Evolutionary conservation across 2,329 filamentous ascomycete species (phyloP).

Genomic region (Pseudocercospora macadamiae): DNA sequence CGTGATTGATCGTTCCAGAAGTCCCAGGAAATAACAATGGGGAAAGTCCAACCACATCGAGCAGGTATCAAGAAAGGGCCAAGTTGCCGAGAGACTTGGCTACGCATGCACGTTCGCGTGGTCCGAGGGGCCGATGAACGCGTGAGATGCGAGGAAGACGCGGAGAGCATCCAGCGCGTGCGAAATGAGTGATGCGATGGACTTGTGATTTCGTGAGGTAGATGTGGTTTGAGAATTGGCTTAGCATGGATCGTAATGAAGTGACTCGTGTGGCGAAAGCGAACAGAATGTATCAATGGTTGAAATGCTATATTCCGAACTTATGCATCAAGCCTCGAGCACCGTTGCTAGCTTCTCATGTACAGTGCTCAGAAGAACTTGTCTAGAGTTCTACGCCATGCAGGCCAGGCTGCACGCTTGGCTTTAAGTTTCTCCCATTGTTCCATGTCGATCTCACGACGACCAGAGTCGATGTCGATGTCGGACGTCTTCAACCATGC

Average conservation of each 20-base stretch:
- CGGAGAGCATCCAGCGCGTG: not conserved
- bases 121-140: not conserved
- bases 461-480: constrained; percentile 69
- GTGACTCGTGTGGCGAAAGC: too few species aligned
- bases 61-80: not conserved
- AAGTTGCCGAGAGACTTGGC: not conserved
- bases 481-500: constrained; percentile 61
- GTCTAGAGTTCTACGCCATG: constrained; percentile 48
- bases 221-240: too few species aligned
- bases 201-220: too few species aligned
- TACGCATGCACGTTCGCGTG: too few species aligned
- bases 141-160: not conserved
- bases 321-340: too few species aligned
- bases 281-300: too few species aligned
- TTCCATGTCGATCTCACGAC: constrained; percentile 68
- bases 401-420: constrained; percentile 55
- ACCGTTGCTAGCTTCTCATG: too few species aligned
- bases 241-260: too few species aligned
- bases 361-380: constrained; percentile 28
- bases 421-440: constrained; percentile 60
- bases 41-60: not conserved
- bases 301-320: not conserved
- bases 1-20: not conserved
- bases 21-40: not conserved
- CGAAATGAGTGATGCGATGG: too few species aligned